These are phyloP conservation scores for Mycena vulgaris DNA, from an alignment of 768 basidiomycete genomes.

Conservation along the genomic window DNA sequence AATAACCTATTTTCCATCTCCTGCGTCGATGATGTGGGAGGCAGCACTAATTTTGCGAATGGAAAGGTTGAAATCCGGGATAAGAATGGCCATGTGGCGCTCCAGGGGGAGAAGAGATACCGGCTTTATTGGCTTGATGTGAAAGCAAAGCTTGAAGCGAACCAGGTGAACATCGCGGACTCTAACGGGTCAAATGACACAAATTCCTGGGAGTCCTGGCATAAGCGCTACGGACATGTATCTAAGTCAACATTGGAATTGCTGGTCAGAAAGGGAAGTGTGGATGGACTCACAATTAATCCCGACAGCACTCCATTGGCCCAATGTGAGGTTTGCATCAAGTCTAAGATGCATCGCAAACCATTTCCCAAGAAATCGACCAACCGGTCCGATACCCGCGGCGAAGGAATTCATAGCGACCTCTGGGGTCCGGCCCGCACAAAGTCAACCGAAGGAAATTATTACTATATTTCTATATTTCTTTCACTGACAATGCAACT, in stretches of 20 bases:
- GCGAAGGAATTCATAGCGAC: slow-evolving; percentile 8
- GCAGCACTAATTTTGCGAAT: background rate
- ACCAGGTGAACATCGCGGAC: slow-evolving; percentile 1
- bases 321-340: background rate
- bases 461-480: slow-evolving; percentile 10
- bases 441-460: slow-evolving; percentile 6
- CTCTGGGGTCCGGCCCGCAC: slow-evolving; percentile 10
- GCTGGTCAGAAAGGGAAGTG: background rate
- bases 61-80: slow-evolving; percentile 10
- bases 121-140: too few relatives aligned
- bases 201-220: slow-evolving; percentile 10
- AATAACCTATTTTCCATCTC: slow-evolving; percentile 10
- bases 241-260: slow-evolving; percentile 8
- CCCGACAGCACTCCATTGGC: background rate
- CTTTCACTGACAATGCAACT: slow-evolving; percentile 6
- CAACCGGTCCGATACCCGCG: slow-evolving; percentile 3
- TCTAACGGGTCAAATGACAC: background rate
- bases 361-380: slow-evolving; percentile 5
- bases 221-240: slow-evolving; percentile 4
- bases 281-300: slow-evolving; percentile 10
- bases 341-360: slow-evolving; percentile 20
- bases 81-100: background rate
- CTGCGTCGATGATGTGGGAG: background rate
- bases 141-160: slow-evolving; percentile 4
- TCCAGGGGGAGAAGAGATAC: slow-evolving; percentile 11